Evolutionary conservation across 805 yeast species (phyloP).

Genomic region (Saccharomycopsis selenospora): DNA sequence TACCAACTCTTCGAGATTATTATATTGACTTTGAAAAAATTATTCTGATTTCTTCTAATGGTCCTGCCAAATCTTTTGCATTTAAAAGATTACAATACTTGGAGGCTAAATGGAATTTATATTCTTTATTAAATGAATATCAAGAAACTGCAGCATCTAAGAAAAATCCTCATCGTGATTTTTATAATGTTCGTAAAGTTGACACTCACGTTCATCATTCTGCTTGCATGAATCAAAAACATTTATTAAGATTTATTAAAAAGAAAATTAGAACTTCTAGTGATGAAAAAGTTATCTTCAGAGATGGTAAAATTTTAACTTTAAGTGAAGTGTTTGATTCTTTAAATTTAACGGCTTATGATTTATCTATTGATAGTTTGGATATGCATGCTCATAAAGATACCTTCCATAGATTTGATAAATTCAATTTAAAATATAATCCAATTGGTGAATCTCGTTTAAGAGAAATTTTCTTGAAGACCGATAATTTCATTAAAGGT

Average conservation of each 20-base stretch:
- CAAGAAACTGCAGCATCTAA: constrained; percentile 88
- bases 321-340: constrained; percentile 88
- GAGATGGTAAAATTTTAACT: constrained; percentile 87
- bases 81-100: constrained; percentile 87
- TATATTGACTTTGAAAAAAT: constrained; percentile 75
- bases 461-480: constrained; percentile 91
- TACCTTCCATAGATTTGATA: constrained; percentile 95
- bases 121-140: constrained; percentile 80
- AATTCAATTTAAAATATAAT: constrained; percentile 92
- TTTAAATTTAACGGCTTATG: constrained; percentile 86
- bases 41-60: constrained; percentile 75
- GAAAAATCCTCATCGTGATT: constrained; percentile 93
- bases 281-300: constrained; percentile 82
- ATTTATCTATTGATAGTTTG: constrained; percentile 88
- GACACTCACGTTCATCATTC: constrained; percentile 99
- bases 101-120: constrained; percentile 95
- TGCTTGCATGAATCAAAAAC: constrained; percentile 99
- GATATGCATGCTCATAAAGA: constrained; percentile 99
- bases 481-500: constrained; percentile 89
- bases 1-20: constrained; percentile 82
- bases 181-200: constrained; percentile 92
- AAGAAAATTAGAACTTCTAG: constrained; percentile 84
- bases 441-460: constrained; percentile 97
- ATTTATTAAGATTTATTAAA: constrained; percentile 86
- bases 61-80: constrained; percentile 95